These are phyloP conservation scores for Monosporascus ibericus DNA, from an alignment of 2,329 filamentous ascomycete genomes.

Conservation along the genomic window DNA sequence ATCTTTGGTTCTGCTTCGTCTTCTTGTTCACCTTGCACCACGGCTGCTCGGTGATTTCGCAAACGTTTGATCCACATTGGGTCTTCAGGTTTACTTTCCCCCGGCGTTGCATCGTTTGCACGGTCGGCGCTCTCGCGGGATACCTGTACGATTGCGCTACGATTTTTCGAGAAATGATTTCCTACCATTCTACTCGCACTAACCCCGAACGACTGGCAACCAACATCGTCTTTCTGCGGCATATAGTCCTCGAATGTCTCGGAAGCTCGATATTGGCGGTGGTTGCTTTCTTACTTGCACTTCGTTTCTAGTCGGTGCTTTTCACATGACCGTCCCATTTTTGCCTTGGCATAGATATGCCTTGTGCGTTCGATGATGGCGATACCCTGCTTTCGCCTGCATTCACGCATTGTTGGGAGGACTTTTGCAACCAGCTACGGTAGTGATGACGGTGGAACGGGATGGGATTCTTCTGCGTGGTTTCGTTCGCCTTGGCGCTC, in stretches of 20 bases:
- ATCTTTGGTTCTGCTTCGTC: slow-evolving; percentile 23
- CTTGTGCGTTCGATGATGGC: not conserved
- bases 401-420: not conserved
- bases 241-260: slow-evolving; percentile 14
- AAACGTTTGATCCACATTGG: slow-evolving; percentile 4
- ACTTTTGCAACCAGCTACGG: not conserved
- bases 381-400: not conserved
- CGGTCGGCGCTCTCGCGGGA: not conserved
- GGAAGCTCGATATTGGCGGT: not conserved
- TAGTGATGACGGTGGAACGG: not conserved
- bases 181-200: slow-evolving; percentile 9
- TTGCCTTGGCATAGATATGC: not conserved
- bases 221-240: slow-evolving; percentile 10
- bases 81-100: not conserved
- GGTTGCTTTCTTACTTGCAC: not conserved
- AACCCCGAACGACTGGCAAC: slow-evolving; percentile 7
- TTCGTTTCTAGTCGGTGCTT: not conserved
- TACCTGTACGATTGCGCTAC: not conserved
- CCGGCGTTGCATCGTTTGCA: not conserved
- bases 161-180: slow-evolving; percentile 12
- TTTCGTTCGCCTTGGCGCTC: not conserved
- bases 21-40: slow-evolving; percentile 12
- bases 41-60: slow-evolving; percentile 7
- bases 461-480: not conserved
- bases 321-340: not conserved